Percentiles rank a stretch among this genome's conserved stretches.
Evolutionary conservation across 768 basidiomycete genomes (phyloP).

Genomic region (Tubosaeta brunneosetosa): DNA sequence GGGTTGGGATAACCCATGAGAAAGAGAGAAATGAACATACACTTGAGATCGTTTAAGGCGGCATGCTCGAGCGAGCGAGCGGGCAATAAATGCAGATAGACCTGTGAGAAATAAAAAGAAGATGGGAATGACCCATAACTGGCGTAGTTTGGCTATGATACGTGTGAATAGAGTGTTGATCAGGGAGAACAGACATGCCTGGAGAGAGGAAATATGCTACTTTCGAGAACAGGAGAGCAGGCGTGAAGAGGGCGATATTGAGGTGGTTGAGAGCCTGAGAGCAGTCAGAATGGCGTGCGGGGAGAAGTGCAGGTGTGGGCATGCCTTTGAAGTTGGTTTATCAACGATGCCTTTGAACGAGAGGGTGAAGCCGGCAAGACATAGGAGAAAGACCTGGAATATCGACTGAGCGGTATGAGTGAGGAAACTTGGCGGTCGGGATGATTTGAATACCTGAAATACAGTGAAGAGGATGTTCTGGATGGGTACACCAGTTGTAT

Average conservation of each 20-base stretch:
- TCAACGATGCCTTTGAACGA: conserved; percentile 79
- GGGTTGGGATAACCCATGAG: background rate
- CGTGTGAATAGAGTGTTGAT: background rate
- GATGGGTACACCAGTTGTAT: conserved; percentile 1
- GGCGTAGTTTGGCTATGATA: conserved; percentile 59
- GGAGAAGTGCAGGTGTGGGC: background rate
- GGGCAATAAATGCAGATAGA: conserved; percentile 68
- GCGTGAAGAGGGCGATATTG: conserved; percentile 87
- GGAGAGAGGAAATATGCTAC: conserved; percentile 90
- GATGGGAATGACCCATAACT: conserved; percentile 82
- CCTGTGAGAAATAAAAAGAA: conserved; percentile 77
- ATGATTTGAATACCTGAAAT: conserved; percentile 23
- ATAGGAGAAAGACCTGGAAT: conserved; percentile 81
- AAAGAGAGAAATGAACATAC: conserved; percentile 35
- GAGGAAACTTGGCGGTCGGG: background rate
- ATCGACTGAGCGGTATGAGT: conserved; percentile 56
- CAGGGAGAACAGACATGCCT: conserved; percentile 36
- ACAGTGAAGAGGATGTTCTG: conserved; percentile 23
- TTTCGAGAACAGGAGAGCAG: conserved; percentile 86
- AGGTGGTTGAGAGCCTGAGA: conserved; percentile 69
- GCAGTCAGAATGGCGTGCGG: background rate
- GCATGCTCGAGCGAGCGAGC: conserved; percentile 55
- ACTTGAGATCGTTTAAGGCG: conserved; percentile 72
- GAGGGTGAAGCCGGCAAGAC: conserved; percentile 78
- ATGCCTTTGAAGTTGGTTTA: conserved; percentile 85